These are phyloP conservation scores for Aureobasidium sp. DNA, from an alignment of 2,329 filamentous ascomycete genomes.

Conservation along the genomic window DNA sequence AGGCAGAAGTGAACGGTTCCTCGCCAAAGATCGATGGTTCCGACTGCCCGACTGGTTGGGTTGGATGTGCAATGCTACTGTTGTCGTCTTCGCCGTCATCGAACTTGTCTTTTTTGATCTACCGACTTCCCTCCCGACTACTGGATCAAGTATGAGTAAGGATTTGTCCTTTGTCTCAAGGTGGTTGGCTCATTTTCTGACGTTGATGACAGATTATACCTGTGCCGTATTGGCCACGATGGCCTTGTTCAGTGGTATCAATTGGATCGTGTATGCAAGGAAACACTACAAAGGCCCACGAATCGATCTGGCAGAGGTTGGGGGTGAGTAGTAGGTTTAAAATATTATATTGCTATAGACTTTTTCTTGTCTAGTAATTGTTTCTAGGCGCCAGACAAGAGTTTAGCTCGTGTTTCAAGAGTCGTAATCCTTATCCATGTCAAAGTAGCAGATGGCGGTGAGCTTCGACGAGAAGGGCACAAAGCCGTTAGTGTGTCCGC, in stretches of 20 bases:
- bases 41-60: constrained; percentile 14
- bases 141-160: constrained; percentile 8
- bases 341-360: no score
- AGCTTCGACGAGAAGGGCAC: no score
- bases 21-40: constrained; percentile 16
- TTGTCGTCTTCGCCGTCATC: constrained; percentile 12
- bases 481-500: no score
- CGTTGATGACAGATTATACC: not conserved
- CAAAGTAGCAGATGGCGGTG: no score
- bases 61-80: constrained; percentile 16
- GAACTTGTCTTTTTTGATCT: constrained; percentile 19
- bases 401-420: no score
- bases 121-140: not conserved
- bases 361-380: no score
- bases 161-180: no score
- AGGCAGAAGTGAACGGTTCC: constrained; percentile 12
- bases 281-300: constrained; percentile 8
- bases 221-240: not conserved
- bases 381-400: no score
- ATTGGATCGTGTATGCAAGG: not conserved
- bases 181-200: not conserved
- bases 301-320: not conserved
- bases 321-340: no score
- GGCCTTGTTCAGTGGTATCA: constrained; percentile 4
- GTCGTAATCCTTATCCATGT: no score